Percentiles rank a stretch among this genome's conserved stretches.
phyloP scores from a whole-genome alignment of 2,329 filamentous ascomycete genomes.

The Fusarium piperis region DNA sequence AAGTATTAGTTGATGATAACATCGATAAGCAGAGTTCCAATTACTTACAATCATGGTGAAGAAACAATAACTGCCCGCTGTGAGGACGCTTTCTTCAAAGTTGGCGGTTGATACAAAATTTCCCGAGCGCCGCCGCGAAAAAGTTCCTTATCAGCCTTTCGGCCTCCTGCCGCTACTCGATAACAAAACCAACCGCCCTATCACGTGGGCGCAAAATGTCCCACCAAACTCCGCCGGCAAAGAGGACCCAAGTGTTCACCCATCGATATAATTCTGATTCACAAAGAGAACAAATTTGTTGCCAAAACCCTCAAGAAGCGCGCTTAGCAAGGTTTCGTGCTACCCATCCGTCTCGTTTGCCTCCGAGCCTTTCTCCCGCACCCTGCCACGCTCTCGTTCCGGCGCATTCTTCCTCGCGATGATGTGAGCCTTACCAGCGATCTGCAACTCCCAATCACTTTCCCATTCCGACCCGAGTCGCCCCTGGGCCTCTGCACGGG shows the following conservation, averaged over 20 bases:
- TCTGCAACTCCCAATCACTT: slow-evolving; percentile 44
- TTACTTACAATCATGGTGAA: slow-evolving; percentile 49
- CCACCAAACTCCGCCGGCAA: slow-evolving; percentile 48
- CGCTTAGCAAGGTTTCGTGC: slow-evolving; percentile 9
- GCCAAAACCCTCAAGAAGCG: slow-evolving; percentile 18
- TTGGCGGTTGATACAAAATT: slow-evolving; percentile 27
- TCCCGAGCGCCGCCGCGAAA: slow-evolving; percentile 32
- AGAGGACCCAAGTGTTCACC: slow-evolving; percentile 39
- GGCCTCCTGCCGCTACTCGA: slow-evolving; percentile 41
- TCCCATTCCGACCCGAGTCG: slow-evolving; percentile 42
- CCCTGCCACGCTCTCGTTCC: slow-evolving; percentile 24
- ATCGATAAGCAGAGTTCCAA: background rate
- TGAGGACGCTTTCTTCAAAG: slow-evolving; percentile 9
- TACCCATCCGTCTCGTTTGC: slow-evolving; percentile 1
- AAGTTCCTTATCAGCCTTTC: slow-evolving; percentile 46
- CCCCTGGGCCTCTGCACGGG: slow-evolving; percentile 35
- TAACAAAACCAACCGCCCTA: slow-evolving; percentile 43
- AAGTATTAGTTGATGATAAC: slow-evolving; percentile 30
- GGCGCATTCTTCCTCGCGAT: slow-evolving; percentile 47
- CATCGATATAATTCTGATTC: slow-evolving; percentile 42
- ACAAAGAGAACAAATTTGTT: slow-evolving; percentile 40
- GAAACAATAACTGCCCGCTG: background rate
- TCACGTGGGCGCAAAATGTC: slow-evolving; percentile 55
- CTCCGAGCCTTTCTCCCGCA: slow-evolving; percentile 14
- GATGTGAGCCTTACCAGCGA: slow-evolving; percentile 50